Evolutionary conservation across 768 basidiomycete genomes (phyloP), one percentile per base, ranked within the genome.

Genomic region (Tricholoma furcatifolium): DNA sequence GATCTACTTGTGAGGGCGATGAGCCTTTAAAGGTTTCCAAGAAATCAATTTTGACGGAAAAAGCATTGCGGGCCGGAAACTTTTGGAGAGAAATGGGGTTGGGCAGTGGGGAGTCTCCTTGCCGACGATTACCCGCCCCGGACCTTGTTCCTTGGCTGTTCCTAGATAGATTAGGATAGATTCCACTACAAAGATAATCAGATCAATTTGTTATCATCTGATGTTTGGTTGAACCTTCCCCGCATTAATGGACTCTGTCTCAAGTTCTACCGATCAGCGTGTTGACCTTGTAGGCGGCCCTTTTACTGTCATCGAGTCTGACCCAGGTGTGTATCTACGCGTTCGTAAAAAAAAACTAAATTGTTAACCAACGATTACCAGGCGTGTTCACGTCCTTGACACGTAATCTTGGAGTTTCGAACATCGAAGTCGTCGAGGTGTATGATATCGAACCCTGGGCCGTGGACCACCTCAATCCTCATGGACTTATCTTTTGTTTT

Each of bases 401-500:
- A 11, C 76, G 78, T 20, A 73, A 72, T 44, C 71, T 86, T 12
- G 84, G 84, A 27, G 72, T 83, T 14, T 65, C 65, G 12, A 74
- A 76, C 21, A 65, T 83, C 8, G 80, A 83, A 55, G 67, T 85
- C 10, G 72, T 79, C 31, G 84, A 86, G 60, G 63, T 85, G 23
- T 84, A 83, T 61, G 79, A 80, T 62, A 81, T 86, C 34, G 83
- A 83, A 55, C 78, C 82, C 5, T 83, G 78, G 78, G 83, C 80
- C 2, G 74, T 81, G n/a, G 79, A 82, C 65, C 78, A 82, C 56
- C 74, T 85, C 48, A 67, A 73, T 20, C 82, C 82, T 3, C 74
- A 77, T 55, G 84, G 81, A 5, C 77, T 86, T 44, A 77, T 86
- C 24, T 80, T 86, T 62, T 86, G 84, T 65, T 84, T 82, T 62